Evolutionary conservation across 352 stramenopile genomes (phyloP), one percentile per base, ranked within the genome.

Genomic region (Pythium vanterpoolii): DNA sequence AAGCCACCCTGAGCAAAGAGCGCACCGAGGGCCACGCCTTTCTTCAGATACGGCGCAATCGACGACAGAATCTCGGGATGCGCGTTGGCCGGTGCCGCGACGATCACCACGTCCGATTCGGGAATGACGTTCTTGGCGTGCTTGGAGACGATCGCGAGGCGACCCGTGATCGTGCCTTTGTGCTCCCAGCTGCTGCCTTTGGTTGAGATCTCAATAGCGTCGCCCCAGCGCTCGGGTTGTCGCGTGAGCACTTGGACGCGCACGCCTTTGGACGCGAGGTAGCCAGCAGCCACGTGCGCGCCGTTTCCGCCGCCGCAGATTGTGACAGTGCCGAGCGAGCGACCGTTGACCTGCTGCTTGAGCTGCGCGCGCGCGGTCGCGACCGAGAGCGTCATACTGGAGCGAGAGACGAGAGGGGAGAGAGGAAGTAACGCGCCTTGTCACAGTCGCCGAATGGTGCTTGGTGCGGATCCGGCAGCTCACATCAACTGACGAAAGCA

Each of bases 241-340:
- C 86, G 83, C 51, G 86, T 95, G 54, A 95, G 69, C 36, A 95
- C 77, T 49, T 93, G 73, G 59, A 95, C 86, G 21, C 63, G 73
- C 43, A 97, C 74, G 58, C 89, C 89, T 40, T 91, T 93, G 58
- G 79, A 80, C 38, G 87, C 88, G 55, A 97, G 64, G 65, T 96
- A 97, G 21, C 83, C 87, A 21, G 89, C 88, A 45, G 88, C 80
- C 27, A 96, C 90, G 66, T 97, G 89, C 24, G 90, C 90, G 54
- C 89, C 89, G 66, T 97, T 97, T 48, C 90, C 90, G 46, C 90
- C 90, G 56, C 90, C 90, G 64, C 90, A 97, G 68, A 97, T 96
- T 51, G 87, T 95, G 46, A 97, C 86, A 27, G 79, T 78, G 57
- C 83, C 79, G 44, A 89, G 44, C 16, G 55, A 56, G 43, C 48